Percentiles rank a stretch among this genome's conserved stretches.
Evolutionary conservation across 2,329 filamentous ascomycete genomes (phyloP).

Genomic region (Cadophora malorum): DNA sequence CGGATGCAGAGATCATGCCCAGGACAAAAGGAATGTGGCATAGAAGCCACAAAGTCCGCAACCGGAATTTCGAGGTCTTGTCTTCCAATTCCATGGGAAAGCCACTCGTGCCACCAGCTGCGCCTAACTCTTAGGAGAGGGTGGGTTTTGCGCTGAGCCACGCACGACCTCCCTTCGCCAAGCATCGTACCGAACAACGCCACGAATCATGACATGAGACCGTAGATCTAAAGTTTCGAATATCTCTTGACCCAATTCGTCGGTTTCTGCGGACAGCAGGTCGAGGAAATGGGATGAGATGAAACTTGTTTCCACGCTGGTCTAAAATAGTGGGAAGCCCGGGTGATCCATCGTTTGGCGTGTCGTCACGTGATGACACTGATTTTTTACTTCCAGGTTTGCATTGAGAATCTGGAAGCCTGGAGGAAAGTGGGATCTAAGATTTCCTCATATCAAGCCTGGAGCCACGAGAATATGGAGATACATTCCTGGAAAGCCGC

Average conservation of each 20-base stretch:
- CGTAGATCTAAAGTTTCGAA: conserved; percentile 12
- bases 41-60: neutral
- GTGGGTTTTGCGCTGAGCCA: conserved; percentile 2
- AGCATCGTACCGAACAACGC: conserved; percentile 7
- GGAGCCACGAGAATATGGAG: neutral
- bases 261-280: neutral
- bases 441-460: neutral
- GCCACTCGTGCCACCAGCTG: conserved; percentile 18
- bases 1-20: neutral
- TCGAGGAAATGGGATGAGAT: conserved; percentile 1
- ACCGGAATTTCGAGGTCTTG: neutral
- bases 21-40: conserved; percentile 4
- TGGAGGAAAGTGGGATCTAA: too few relatives aligned
- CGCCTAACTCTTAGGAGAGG: conserved; percentile 8
- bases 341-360: neutral
- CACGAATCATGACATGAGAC: conserved; percentile 18
- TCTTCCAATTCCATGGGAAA: neutral
- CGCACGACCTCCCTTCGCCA: conserved; percentile 6
- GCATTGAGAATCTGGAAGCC: neutral
- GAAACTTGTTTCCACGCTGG: neutral
- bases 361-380: neutral
- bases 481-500: neutral
- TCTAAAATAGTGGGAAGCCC: neutral
- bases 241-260: neutral
- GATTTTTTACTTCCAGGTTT: too few relatives aligned